Base-by-base conservation (phyloP, 2,329 filamentous ascomycete genomes). In the Fusarium coffeatum region DNA sequence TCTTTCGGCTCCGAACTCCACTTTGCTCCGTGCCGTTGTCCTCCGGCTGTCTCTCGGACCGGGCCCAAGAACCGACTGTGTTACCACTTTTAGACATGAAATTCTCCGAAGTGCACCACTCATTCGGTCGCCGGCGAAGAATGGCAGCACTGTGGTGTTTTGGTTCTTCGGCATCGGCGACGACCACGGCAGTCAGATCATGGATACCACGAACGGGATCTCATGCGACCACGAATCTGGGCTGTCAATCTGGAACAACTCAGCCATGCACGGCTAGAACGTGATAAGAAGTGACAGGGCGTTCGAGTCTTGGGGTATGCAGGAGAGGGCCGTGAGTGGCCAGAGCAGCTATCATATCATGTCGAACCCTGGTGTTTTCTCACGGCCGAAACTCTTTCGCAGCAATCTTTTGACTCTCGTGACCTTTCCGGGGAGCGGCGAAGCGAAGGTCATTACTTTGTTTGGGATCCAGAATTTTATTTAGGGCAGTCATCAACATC, bases 261-360 rank as follows among this genome's bases (percentile, higher is more conserved):
- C 51, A 46, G 27, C n/a, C n/a, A 49, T 49, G 28, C 43, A 55
- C n/a, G 30, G 23, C 64, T 43, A 59, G 64, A 72, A 59, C 49
- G 45, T 59, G 68, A 53, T 61, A 43, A 48, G 55, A 64, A 67
- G 23, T 28, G 27, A 30, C 54, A 64, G 63, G 63, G 67, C 50
- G 53, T 28, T 43, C 22, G 34, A 37, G 45, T 48, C 40, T 57
- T 68, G 68, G 68, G 59, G 68, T 68, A 68, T 22, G 15, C 22
- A 32, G 55, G 59, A 65, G 55, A 68, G 68, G 42, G 47, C 64
- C 54, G 58, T 71, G 68, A 68, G 46, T 71, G 68, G 68, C 20
- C 27, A 49, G 41, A 58, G 48, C 20, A 46, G 49, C 43, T 22
- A 61, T 73, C 67, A 67, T 63, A 73, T 72, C 55, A 74, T 73